Conservation (phyloP, 371 early-diverging fungal species). For the Mucor racemosus region DNA sequence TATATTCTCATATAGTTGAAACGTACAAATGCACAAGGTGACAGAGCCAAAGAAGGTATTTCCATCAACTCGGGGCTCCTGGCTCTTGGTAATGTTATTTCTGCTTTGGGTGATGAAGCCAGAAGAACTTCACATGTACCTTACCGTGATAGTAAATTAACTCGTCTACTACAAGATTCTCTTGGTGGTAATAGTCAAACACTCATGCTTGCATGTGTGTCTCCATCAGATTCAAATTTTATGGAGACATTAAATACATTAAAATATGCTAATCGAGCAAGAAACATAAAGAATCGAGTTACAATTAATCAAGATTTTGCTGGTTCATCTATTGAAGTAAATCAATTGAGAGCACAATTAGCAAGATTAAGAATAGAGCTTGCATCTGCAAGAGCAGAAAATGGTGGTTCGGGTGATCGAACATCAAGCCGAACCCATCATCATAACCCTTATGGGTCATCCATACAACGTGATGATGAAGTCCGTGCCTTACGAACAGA, state of each 20-base stretch:
- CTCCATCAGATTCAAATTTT: slow-evolving; percentile 78
- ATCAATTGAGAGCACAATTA: slow-evolving; percentile 75
- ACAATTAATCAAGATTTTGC: slow-evolving; percentile 78
- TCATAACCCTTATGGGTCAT: slow-evolving; percentile 5
- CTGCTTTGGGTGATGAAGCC: slow-evolving; percentile 90
- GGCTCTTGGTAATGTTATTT: slow-evolving; percentile 98
- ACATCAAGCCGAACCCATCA: slow-evolving; percentile 2
- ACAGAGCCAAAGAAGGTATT: slow-evolving; percentile 96
- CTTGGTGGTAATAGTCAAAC: slow-evolving; percentile 95
- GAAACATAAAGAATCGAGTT: slow-evolving; percentile 86
- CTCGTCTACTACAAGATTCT: slow-evolving; percentile 96
- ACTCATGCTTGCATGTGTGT: slow-evolving; percentile 93
- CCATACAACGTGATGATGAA: slow-evolving; percentile 45
- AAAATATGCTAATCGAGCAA: slow-evolving; percentile 88
- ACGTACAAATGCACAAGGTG: slow-evolving; percentile 93
- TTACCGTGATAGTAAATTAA: slow-evolving; percentile 98
- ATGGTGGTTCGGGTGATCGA: slow-evolving; percentile 14
- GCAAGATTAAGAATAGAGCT: slow-evolving; percentile 72
- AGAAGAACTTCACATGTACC: slow-evolving; percentile 81
- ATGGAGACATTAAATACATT: slow-evolving; percentile 94
- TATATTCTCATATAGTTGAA: slow-evolving; percentile 65
- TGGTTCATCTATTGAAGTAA: slow-evolving; percentile 66
- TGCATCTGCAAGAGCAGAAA: slow-evolving; percentile 52
- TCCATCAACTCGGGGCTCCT: slow-evolving; percentile 97
- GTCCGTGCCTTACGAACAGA: slow-evolving; percentile 52